These are phyloP conservation scores for Botrytis porri DNA, from an alignment of 2,329 filamentous ascomycete genomes.

Conservation along the genomic window DNA sequence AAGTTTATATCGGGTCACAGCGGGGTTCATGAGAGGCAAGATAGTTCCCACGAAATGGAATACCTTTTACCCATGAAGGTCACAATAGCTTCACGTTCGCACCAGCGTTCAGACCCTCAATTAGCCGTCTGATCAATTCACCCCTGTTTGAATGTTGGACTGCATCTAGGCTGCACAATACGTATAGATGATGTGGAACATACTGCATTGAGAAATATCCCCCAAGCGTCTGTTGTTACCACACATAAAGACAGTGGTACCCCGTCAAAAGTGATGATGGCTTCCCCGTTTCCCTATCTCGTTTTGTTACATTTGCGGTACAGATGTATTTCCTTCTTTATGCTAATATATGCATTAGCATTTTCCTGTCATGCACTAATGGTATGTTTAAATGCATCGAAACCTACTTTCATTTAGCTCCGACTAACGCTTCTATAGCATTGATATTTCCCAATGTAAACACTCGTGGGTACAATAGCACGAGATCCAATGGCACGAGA, in stretches of 20 bases:
- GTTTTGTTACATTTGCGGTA: not conserved
- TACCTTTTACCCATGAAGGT: not conserved
- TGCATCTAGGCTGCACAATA: not conserved
- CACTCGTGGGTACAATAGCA: not conserved
- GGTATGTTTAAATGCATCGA: slow-evolving; percentile 1
- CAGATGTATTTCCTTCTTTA: slow-evolving; percentile 5
- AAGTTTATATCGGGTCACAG: not conserved
- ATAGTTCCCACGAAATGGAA: not conserved
- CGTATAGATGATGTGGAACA: not conserved
- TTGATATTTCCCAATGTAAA: not conserved
- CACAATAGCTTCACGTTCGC: not conserved
- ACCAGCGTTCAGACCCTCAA: not conserved
- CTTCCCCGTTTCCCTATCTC: not conserved
- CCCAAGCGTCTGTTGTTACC: not conserved
- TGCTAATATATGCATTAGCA: not conserved
- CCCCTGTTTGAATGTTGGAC: not conserved
- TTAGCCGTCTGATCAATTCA: not conserved
- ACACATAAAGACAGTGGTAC: slow-evolving; percentile 8
- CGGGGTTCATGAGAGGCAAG: not conserved
- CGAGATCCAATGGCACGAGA: not conserved
- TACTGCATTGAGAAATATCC: not conserved
- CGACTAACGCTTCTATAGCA: not conserved
- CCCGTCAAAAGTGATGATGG: not conserved
- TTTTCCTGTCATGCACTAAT: slow-evolving; percentile 14
- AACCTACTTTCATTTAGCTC: not conserved